phyloP scores from a whole-genome alignment of 495 filamentous ascomycete species.

The Xylaria grammica region DNA sequence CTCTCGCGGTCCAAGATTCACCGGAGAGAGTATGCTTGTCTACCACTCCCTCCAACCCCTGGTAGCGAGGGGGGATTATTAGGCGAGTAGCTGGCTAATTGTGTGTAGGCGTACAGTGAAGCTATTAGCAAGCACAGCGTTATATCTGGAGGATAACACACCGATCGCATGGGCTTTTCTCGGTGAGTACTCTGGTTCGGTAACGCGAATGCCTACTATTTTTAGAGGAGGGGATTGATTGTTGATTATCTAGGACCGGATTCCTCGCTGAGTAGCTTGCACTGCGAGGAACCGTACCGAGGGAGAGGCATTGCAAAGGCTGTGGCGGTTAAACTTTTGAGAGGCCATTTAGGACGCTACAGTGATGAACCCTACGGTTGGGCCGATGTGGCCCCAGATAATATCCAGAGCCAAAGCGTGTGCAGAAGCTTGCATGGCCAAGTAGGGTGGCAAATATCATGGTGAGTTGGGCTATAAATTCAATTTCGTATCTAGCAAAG shows the following conservation, averaged over 20 bases:
- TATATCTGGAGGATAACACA: constrained; percentile 40
- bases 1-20: constrained; percentile 39
- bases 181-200: constrained; percentile 23
- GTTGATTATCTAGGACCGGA: constrained; percentile 26
- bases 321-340: constrained; percentile 45
- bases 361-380: constrained; percentile 47
- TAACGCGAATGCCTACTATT: not conserved
- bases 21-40: constrained; percentile 39
- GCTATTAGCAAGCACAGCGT: constrained; percentile 40
- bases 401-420: constrained; percentile 46
- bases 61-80: not conserved
- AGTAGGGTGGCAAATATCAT: constrained; percentile 43
- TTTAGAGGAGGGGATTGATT: not conserved
- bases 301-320: constrained; percentile 52
- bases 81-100: not conserved
- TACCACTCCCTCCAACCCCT: not conserved
- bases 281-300: constrained; percentile 46
- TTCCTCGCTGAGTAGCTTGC: constrained; percentile 33
- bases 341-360: constrained; percentile 42
- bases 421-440: constrained; percentile 51
- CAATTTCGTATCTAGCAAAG: not conserved
- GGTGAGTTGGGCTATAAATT: constrained; percentile 40
- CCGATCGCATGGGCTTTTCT: constrained; percentile 53
- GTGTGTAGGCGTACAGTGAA: constrained; percentile 40
- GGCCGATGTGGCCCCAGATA: constrained; percentile 49